A percentile compares a stretch with the other conserved stretches of the same genome.
These are phyloP conservation scores for Bipolaris cookei DNA, from an alignment of 2,329 filamentous ascomycete genomes.

Conservation along the genomic window DNA sequence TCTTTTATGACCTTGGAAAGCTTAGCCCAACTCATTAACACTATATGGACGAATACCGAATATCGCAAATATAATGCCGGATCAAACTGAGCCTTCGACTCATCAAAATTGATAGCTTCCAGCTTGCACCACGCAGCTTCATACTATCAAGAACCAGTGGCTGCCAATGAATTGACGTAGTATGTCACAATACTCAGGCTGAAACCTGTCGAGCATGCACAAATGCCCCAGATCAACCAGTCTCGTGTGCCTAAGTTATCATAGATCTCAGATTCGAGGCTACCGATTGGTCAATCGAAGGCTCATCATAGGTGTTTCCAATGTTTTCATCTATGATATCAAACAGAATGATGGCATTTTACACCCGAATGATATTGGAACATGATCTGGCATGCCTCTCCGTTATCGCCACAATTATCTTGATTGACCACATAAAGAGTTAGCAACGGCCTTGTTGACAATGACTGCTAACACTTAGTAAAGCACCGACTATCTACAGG, in stretches of 20 bases:
- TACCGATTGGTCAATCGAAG: conserved; percentile 32
- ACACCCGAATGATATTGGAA: conserved; percentile 21
- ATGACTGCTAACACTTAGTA: conserved; percentile 10
- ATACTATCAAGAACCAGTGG: conserved; percentile 15
- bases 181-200: conserved; percentile 30
- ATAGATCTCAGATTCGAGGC: conserved; percentile 26
- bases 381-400: conserved; percentile 17
- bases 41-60: conserved; percentile 16
- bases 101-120: conserved; percentile 35
- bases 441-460: conserved; percentile 9
- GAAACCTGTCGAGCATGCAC: conserved; percentile 31
- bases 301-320: conserved; percentile 18
- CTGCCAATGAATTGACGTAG: conserved; percentile 25
- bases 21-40: conserved; percentile 16
- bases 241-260: conserved; percentile 23
- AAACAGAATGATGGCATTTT: conserved; percentile 29
- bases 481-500: conserved; percentile 5
- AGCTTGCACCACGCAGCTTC: conserved; percentile 21
- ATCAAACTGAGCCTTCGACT: conserved; percentile 21
- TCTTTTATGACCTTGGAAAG: conserved; percentile 1
- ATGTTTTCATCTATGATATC: conserved; percentile 37
- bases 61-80: conserved; percentile 26
- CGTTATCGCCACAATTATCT: conserved; percentile 19
- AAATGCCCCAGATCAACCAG: conserved; percentile 20
- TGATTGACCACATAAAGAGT: conserved; percentile 32